Conservation (phyloP, 2,329 filamentous ascomycete species). For the Clonostachys byssicola region DNA sequence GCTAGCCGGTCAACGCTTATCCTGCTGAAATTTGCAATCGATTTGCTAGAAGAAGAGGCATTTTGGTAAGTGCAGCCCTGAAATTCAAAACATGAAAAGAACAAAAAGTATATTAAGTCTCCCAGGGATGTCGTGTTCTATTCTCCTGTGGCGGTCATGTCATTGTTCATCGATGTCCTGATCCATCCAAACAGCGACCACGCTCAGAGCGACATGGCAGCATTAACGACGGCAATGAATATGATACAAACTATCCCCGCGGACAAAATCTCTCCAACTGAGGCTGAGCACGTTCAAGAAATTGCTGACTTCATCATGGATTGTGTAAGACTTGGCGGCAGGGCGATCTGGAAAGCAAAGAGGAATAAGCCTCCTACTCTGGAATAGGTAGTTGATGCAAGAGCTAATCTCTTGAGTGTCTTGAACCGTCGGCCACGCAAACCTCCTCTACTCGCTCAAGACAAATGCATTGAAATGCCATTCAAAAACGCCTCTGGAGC, state of each 20-base stretch:
- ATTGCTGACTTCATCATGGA: conserved; percentile 5
- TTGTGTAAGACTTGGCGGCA: conserved; percentile 3
- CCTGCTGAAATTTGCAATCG: conserved; percentile 35
- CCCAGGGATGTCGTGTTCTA: conserved; percentile 4
- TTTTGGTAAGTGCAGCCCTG: conserved; percentile 37
- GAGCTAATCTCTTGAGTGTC: no score
- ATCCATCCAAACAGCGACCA: conserved; percentile 1
- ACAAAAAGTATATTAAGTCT: not conserved
- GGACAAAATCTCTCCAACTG: not conserved
- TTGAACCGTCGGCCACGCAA: no score
- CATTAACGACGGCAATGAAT: not conserved
- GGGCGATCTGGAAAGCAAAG: conserved; percentile 4
- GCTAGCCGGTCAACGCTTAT: conserved; percentile 50
- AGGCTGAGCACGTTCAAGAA: conserved; percentile 1
- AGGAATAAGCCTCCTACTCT: not conserved
- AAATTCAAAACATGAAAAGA: not conserved
- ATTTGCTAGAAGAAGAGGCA: conserved; percentile 35
- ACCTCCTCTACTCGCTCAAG: no score
- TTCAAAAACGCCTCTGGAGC: no score
- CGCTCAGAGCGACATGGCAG: conserved; percentile 11
- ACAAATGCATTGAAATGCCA: no score
- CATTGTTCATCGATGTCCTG: conserved; percentile 6
- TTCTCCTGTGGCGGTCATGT: conserved; percentile 5
- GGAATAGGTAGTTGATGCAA: no score
- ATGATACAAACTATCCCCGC: conserved; percentile 1